phyloP scores from a whole-genome alignment of 257 asterid species.

The Prunella vulgaris region DNA sequence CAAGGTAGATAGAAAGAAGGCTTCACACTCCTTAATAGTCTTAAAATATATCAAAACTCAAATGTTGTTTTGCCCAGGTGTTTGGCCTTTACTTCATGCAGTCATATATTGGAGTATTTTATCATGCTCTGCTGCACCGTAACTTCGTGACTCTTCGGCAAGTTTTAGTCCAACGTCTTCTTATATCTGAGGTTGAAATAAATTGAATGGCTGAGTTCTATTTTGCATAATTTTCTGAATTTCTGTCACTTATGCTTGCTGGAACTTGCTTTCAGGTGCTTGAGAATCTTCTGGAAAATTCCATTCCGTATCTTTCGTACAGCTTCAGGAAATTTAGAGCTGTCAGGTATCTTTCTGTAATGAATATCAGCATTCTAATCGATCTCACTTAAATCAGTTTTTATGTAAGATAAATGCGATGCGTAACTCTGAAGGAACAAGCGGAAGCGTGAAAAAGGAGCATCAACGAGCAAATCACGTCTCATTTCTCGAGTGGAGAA shows the following conservation, averaged over 20 bases:
- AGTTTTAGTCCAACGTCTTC: conserved; percentile 79
- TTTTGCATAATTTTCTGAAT: neutral
- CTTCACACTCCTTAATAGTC: neutral
- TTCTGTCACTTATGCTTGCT: neutral
- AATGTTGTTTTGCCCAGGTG: conserved; percentile 45
- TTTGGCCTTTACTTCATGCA: conserved; percentile 98
- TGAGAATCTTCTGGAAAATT: conserved; percentile 82
- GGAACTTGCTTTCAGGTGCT: conserved; percentile 50
- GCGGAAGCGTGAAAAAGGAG: conserved; percentile 45
- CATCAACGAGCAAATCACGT: conserved; percentile 40
- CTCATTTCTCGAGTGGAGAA: conserved; percentile 73
- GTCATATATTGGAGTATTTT: conserved; percentile 85
- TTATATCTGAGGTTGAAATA: conserved; percentile 68
- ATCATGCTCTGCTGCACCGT: conserved; percentile 91
- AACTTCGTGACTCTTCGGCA: conserved; percentile 84
- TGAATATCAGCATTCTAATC: neutral
- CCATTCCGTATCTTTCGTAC: conserved; percentile 78
- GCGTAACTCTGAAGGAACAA: conserved; percentile 51
- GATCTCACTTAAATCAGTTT: neutral
- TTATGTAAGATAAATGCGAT: conserved; percentile 20
- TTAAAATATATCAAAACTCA: neutral
- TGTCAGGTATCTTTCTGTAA: conserved; percentile 45
- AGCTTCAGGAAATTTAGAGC: conserved; percentile 73
- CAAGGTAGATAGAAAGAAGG: conserved; percentile 49
- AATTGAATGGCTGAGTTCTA: neutral